Base-by-base conservation (phyloP, 805 yeast species). In the Komagataella pastoris region DNA sequence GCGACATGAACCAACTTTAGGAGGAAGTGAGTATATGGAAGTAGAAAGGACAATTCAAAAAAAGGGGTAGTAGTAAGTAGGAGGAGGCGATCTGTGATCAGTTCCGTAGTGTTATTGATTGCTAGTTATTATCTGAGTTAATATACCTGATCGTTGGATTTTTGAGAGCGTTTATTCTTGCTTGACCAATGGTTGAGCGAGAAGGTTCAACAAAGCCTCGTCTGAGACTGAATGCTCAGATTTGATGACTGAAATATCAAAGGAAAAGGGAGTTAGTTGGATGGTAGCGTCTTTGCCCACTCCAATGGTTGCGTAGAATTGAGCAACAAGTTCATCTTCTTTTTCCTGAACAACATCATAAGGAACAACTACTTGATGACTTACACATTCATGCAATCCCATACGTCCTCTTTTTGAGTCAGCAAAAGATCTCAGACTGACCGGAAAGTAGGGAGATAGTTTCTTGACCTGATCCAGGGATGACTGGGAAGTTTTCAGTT, bases 231-330 rank as follows among this genome's bases (percentile, higher is more conserved):
- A 67, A 71, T 81, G 79, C 24, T 80, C 83, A 51, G 83, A 68
- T 61, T 76, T 71, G 67, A 81, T 72, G 53, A 71, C 65, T 46
- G 61, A 66, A 6, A 67, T 64, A 54, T 77, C 72, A 55, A 83
- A 77, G 52, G 72, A 65, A 17, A 87, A 78, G 17, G 74, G 63
- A 49, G 89, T 77, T 59, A 80, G 73, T 69, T 77, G 81, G 58
- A 82, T 78, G 59, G 80, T 70, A 50, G 91, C 91, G 59, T 79
- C 79, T 68, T 80, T 80, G 64, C 89, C 84, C 60, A 85, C 65
- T 43, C 85, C 89, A 60, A 85, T 77, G 49, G 91, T 85, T 58
- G 88, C 78, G 71, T 80, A 84, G 65, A 71, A 80, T 70, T 85
- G 88, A 36, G 85, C 87, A 58, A 85, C 76, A 53, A 62, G 69